A percentile compares a stretch with the other conserved stretches of the same genome.
phyloP scores from a whole-genome alignment of 2,329 filamentous ascomycete species.

The Mollisiaceae sp. region DNA sequence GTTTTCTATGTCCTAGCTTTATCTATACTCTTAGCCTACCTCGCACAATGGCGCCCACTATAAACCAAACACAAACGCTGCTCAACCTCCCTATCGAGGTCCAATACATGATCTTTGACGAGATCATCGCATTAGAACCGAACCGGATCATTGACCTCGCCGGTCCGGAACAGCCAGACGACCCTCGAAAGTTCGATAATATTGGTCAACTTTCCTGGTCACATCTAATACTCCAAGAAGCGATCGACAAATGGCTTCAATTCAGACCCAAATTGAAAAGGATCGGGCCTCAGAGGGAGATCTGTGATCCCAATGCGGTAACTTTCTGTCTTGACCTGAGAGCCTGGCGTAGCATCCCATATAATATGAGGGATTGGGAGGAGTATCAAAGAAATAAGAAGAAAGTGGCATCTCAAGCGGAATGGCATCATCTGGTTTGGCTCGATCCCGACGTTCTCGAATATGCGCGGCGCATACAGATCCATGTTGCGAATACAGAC shows the following conservation, averaged over 20 bases:
- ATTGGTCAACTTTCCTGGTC: not conserved
- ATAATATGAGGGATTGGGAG: not conserved
- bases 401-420: not conserved
- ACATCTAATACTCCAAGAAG: not conserved
- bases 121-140: not conserved
- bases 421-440: not conserved
- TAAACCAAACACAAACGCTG: no score
- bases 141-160: not conserved
- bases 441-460: not conserved
- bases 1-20: no score
- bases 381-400: not conserved
- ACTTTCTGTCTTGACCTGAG: not conserved
- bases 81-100: not conserved
- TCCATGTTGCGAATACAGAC: not conserved
- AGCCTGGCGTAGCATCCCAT: not conserved
- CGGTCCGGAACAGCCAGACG: not conserved
- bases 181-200: not conserved
- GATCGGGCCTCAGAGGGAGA: not conserved
- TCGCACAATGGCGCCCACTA: no score
- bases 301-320: not conserved
- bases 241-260: not conserved
- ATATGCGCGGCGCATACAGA: not conserved
- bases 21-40: no score
- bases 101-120: not conserved
- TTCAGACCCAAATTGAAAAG: not conserved